A percentile compares a stretch with the other conserved stretches of the same genome.
Evolutionary conservation across 768 basidiomycete genomes (phyloP).

Genomic region (Hemileccinum rubropunctum): DNA sequence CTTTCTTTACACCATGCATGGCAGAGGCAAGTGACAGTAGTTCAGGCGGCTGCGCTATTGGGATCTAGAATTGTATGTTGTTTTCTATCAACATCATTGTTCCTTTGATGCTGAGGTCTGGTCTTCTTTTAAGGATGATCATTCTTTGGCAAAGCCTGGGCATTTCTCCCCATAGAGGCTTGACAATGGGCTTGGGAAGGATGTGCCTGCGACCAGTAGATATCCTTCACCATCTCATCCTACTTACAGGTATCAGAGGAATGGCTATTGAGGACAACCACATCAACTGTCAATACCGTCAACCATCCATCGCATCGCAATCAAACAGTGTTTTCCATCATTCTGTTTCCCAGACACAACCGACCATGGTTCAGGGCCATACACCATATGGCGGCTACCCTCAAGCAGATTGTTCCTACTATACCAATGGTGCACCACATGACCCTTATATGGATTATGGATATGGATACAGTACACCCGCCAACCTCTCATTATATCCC

Average conservation of each 20-base stretch:
- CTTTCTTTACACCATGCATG: slow-evolving; percentile 46
- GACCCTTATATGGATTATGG: slow-evolving; percentile 55
- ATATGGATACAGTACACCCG: slow-evolving; percentile 50
- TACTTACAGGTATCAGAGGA: slow-evolving; percentile 49
- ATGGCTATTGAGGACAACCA: slow-evolving; percentile 59
- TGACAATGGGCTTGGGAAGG: slow-evolving; percentile 45
- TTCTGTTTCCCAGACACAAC: slow-evolving; percentile 38
- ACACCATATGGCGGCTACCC: slow-evolving; percentile 49
- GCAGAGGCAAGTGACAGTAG: slow-evolving; percentile 43
- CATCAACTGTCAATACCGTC: slow-evolving; percentile 38
- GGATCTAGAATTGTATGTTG: too few species aligned
- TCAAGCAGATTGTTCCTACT: slow-evolving; percentile 61
- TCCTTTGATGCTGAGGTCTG: too few species aligned
- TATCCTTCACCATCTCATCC: slow-evolving; percentile 49
- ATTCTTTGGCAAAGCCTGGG: slow-evolving; percentile 43
- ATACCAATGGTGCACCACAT: slow-evolving; percentile 46
- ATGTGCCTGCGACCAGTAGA: slow-evolving; percentile 35
- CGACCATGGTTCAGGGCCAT: slow-evolving; percentile 43
- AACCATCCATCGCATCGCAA: slow-evolving; percentile 30
- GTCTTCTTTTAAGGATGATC: slow-evolving; percentile 45
- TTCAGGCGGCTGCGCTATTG: slow-evolving; percentile 36
- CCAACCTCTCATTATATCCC: slow-evolving; percentile 52
- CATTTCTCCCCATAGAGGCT: slow-evolving; percentile 56
- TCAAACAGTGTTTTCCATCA: slow-evolving; percentile 29
- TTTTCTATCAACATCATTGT: too few species aligned